These are phyloP conservation scores for Fraxinus nigra DNA, from an alignment of 305 asterid species.

Conservation along the genomic window DNA sequence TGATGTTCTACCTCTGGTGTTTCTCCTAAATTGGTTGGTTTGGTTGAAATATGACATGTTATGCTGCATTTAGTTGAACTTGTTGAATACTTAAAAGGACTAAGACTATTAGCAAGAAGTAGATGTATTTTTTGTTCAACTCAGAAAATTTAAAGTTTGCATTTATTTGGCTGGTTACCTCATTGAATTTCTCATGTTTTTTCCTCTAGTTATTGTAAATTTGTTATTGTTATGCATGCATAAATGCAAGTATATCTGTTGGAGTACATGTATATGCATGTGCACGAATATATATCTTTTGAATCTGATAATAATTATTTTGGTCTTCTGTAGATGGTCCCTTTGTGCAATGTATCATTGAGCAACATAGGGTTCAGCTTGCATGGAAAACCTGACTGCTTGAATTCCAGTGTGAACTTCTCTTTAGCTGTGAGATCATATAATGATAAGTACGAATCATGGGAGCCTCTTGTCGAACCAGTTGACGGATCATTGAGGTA, in stretches of 20 bases:
- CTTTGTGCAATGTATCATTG: slow-evolving; percentile 83
- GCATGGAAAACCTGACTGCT: slow-evolving; percentile 59
- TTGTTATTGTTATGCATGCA: not conserved
- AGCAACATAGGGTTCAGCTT: slow-evolving; percentile 66
- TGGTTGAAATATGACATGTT: not conserved
- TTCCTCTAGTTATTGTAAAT: not conserved
- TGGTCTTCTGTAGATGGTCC: slow-evolving; percentile 71
- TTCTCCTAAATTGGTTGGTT: not conserved
- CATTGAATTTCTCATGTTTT: not conserved
- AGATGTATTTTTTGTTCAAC: not conserved
- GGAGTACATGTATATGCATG: not conserved
- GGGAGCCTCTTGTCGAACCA: slow-evolving; percentile 97
- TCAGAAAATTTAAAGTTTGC: not conserved
- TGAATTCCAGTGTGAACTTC: slow-evolving; percentile 58
- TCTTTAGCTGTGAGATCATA: slow-evolving; percentile 79
- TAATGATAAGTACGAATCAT: slow-evolving; percentile 90
- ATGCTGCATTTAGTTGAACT: not conserved
- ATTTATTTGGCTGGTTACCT: not conserved
- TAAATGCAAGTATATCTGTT: not conserved
- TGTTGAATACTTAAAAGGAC: not conserved
- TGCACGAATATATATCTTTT: not conserved
- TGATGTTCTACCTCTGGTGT: not conserved
- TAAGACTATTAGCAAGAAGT: not conserved
- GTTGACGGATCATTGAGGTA: slow-evolving; percentile 88
- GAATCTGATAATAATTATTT: slow-evolving; percentile 22